Percentiles rank a stretch among this genome's conserved stretches.
phyloP scores from a whole-genome alignment of 179 eudicot genomes.

The Patellifolia procumbens region DNA sequence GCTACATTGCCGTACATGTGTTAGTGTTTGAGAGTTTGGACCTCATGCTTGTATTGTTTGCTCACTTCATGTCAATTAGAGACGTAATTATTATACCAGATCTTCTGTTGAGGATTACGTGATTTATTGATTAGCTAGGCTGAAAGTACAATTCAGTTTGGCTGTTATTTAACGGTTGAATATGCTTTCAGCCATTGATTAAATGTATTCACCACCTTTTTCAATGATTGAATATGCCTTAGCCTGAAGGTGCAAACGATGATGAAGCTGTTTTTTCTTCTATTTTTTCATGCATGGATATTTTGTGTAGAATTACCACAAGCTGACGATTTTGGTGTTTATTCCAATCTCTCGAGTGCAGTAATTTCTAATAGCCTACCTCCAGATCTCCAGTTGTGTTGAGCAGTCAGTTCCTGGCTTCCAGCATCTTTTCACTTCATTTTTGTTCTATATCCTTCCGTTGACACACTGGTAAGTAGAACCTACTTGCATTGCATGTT shows the following conservation, averaged over 20 bases:
- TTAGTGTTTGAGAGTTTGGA: too few species aligned
- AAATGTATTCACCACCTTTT: neutral
- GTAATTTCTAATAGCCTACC: conserved; percentile 58
- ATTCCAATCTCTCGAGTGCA: conserved; percentile 29
- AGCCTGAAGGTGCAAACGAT: too few species aligned
- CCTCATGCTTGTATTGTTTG: too few species aligned
- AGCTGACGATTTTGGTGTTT: neutral
- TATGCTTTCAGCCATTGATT: neutral
- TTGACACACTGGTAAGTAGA: conserved; percentile 65
- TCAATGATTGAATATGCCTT: neutral
- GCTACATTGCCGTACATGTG: too few species aligned
- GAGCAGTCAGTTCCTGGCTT: conserved; percentile 43
- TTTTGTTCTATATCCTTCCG: conserved; percentile 63
- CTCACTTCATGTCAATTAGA: neutral
- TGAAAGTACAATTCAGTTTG: neutral
- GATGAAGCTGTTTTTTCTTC: neutral
- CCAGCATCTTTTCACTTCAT: conserved; percentile 57
- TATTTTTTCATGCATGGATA: neutral
- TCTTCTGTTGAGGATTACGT: neutral
- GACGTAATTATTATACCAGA: neutral
- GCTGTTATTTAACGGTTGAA: neutral
- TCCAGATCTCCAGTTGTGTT: conserved; percentile 56
- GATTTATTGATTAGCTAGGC: neutral
- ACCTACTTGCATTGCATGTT: conserved; percentile 18
- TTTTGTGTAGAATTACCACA: neutral